phyloP scores from a whole-genome alignment of 2,329 filamentous ascomycete genomes.

The Aspergillus phoenicis region DNA sequence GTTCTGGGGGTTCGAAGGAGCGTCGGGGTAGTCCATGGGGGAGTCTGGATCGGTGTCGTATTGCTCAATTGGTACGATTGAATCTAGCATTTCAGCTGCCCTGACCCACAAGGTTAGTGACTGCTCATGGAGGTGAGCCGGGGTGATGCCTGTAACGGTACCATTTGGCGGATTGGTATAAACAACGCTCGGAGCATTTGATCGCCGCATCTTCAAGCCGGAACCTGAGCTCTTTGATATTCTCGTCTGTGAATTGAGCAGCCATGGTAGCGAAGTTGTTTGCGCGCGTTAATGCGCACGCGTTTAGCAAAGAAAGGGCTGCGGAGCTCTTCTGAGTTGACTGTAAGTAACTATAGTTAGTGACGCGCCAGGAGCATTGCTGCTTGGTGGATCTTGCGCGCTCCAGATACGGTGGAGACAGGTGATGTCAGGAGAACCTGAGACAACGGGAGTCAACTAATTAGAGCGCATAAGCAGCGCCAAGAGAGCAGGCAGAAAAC shows the following conservation, averaged over 20 bases:
- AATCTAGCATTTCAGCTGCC: slow-evolving; percentile 90
- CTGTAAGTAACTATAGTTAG: neutral
- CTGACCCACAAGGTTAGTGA: slow-evolving; percentile 51
- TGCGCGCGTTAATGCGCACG: neutral
- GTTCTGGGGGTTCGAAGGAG: slow-evolving; percentile 54
- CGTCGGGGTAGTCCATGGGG: slow-evolving; percentile 58
- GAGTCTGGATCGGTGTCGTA: slow-evolving; percentile 63
- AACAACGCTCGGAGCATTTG: slow-evolving; percentile 89
- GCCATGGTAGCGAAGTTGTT: slow-evolving; percentile 31
- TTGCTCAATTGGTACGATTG: slow-evolving; percentile 64
- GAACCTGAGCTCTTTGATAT: slow-evolving; percentile 63
- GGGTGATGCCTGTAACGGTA: slow-evolving; percentile 40
- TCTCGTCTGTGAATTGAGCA: slow-evolving; percentile 39
- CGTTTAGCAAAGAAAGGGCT: neutral
- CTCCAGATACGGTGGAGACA: neutral
- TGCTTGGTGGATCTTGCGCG: neutral
- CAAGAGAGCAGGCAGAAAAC: neutral
- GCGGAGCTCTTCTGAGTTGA: neutral
- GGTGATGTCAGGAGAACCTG: neutral
- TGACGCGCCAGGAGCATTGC: neutral
- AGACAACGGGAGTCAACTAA: neutral
- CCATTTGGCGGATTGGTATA: slow-evolving; percentile 98
- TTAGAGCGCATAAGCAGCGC: neutral
- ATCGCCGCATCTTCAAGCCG: slow-evolving; percentile 83
- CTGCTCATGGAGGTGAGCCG: neutral